These are phyloP conservation scores for Rhododendron ferrugineum DNA, from an alignment of 148 eudicot species.

Conservation along the genomic window DNA sequence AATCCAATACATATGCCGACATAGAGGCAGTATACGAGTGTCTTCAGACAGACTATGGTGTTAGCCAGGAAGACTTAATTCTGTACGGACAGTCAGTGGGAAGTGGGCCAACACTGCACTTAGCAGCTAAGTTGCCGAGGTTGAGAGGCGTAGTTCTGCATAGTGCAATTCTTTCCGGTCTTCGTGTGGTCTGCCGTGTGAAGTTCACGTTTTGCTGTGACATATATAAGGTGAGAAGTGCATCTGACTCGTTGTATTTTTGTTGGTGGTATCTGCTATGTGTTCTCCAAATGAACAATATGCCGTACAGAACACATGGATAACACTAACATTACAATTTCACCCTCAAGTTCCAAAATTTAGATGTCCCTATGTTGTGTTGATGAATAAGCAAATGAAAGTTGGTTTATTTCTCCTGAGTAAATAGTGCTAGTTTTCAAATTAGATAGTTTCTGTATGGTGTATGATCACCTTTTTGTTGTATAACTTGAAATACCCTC, in stretches of 20 bases:
- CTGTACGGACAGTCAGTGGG: conserved; percentile 98
- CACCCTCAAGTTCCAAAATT: background rate
- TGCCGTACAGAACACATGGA: background rate
- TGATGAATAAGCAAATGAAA: background rate
- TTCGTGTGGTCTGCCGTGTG: conserved; percentile 91
- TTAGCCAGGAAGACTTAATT: conserved; percentile 88
- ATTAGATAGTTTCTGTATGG: background rate
- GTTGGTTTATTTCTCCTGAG: background rate
- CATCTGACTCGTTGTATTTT: background rate
- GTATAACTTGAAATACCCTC: background rate
- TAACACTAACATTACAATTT: background rate
- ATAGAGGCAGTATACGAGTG: conserved; percentile 97
- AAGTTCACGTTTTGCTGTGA: conserved; percentile 83
- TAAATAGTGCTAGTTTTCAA: background rate
- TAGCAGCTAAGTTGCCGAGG: conserved; percentile 87
- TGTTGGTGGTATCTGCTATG: background rate
- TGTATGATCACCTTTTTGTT: background rate
- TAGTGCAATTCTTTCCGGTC: conserved; percentile 97
- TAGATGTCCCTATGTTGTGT: background rate
- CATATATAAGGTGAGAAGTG: conserved; percentile 66
- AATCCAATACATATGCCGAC: conserved; percentile 84
- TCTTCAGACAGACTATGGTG: conserved; percentile 84
- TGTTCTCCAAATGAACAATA: conserved; percentile 1
- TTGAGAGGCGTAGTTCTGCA: conserved; percentile 97
- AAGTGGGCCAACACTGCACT: conserved; percentile 93